phyloP scores from a whole-genome alignment of 192 early-diverging fungal species.

The Rhizoclosmatium globosum region DNA sequence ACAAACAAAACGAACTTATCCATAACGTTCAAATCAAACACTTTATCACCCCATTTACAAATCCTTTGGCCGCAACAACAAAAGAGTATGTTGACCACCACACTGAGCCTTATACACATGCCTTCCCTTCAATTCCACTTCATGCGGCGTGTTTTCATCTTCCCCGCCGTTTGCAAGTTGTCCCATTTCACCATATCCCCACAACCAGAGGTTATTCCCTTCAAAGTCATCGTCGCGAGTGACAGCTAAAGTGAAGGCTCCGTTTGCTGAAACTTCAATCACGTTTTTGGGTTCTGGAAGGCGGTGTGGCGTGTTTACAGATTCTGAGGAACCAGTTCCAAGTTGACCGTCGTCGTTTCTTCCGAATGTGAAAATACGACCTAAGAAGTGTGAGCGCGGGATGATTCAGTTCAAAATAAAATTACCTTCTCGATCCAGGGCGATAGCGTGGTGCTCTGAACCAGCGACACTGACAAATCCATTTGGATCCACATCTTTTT shows the following conservation, averaged over 20 bases:
- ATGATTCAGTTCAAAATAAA: neutral
- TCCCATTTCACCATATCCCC: constrained; percentile 90
- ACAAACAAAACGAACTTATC: too few species aligned
- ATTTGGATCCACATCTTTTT: neutral
- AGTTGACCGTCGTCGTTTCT: constrained; percentile 85
- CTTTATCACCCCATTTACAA: neutral
- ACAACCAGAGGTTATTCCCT: constrained; percentile 73
- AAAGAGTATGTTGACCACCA: constrained; percentile 83
- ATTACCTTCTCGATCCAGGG: constrained; percentile 74
- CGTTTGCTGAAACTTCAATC: constrained; percentile 64
- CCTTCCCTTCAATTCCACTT: constrained; percentile 75
- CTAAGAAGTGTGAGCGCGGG: constrained; percentile 19
- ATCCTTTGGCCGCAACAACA: constrained; percentile 61
- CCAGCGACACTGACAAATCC: constrained; percentile 71
- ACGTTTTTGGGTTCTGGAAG: constrained; percentile 66
- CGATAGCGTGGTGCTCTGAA: constrained; percentile 86
- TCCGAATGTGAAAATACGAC: constrained; percentile 83
- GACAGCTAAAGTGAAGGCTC: constrained; percentile 53
- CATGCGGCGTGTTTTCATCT: constrained; percentile 71
- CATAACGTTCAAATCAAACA: too few species aligned
- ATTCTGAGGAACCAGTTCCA: constrained; percentile 69
- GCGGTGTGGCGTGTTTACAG: constrained; percentile 42
- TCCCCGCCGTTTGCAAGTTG: constrained; percentile 83
- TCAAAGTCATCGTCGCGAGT: constrained; percentile 28
- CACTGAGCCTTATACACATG: constrained; percentile 68